Evolutionary conservation across 257 asterid species (phyloP), one percentile per base, ranked within the genome.

Genomic region (Nicotiana attenuata): DNA sequence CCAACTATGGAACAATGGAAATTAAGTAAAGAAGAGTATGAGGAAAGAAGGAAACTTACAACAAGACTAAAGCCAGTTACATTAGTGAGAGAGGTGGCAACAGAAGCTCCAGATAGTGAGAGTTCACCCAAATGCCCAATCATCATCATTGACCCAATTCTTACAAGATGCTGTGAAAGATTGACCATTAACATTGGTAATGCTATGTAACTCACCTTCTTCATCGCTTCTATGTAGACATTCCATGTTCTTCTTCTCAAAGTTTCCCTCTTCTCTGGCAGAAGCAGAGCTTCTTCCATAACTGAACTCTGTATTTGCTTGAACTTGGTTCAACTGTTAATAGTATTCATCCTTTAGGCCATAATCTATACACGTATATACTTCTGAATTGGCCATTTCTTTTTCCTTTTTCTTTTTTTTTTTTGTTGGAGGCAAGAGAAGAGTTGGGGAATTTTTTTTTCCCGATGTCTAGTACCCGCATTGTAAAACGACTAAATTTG

Each of bases 41-140:
- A 31, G 0, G 14, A 3, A 2, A 24, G 77, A 57, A 81, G 6
- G 45, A 76, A 24, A 22, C 81, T 82, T 85, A 89, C 92, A 35
- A 89, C 55, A 45, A 89, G 65, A 66, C 92, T 89, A 78, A 84
- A 89, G 20, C 92, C 88, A 20, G 90, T 85, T 60, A 89, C 90
- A 57, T 85, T 87, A 8, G 85, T 77, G 66, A 89, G 81, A 47
- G 92, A 87, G 10, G 87, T 85, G 28, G 90, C 90, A 15, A 89
- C 20, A n/a, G 90, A 83, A 19, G 88, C 78, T 45, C 87, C 88
- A 33, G 92, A 84, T 19, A 89, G 85, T 11, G 87, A 65, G 13
- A 89, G 85, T 61, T 84, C 85, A 63, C 84, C 66, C 31, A 87
- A 84, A 78, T 87, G 92, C 0, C 92, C 92, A 5, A 89, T 77